Percentiles rank a stretch among this genome's conserved stretches.
These are phyloP conservation scores for Xylaria bambusicola DNA, from an alignment of 495 filamentous ascomycete species.

Conservation along the genomic window DNA sequence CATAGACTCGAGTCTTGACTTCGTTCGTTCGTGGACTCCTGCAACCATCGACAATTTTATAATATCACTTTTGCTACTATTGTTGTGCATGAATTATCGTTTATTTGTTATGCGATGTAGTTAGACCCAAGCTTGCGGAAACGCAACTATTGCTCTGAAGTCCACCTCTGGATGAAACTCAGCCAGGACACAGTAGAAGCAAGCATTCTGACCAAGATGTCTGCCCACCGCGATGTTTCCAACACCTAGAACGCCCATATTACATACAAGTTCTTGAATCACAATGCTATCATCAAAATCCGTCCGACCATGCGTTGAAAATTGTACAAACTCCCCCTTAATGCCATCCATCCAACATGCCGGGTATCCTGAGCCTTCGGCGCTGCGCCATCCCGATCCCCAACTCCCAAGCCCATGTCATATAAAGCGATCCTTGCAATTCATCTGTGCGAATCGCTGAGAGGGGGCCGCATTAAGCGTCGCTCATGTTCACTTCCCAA, in stretches of 20 bases:
- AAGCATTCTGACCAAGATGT: background rate
- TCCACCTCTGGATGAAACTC: background rate
- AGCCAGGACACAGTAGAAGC: background rate
- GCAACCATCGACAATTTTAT: no score
- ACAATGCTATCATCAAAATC: no score
- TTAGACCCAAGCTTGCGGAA: background rate
- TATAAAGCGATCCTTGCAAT: background rate
- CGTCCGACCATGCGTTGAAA: no score
- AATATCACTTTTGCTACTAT: no score
- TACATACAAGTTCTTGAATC: no score
- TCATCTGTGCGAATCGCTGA: background rate
- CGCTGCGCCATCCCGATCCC: background rate
- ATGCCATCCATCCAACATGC: constrained; percentile 6
- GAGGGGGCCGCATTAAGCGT: constrained; percentile 17
- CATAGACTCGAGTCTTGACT: no score
- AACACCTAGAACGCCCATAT: no score
- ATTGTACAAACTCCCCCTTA: background rate
- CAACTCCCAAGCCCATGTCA: background rate
- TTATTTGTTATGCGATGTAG: background rate
- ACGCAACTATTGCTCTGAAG: no score
- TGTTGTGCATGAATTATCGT: no score
- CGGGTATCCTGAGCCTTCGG: constrained; percentile 6
- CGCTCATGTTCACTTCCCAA: constrained; percentile 36
- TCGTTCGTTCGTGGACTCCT: no score
- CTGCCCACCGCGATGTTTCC: background rate